Evolutionary conservation across 2,329 filamentous ascomycete species (phyloP), one percentile per base, ranked within the genome.

Genomic region (Leptodontidium sp.): DNA sequence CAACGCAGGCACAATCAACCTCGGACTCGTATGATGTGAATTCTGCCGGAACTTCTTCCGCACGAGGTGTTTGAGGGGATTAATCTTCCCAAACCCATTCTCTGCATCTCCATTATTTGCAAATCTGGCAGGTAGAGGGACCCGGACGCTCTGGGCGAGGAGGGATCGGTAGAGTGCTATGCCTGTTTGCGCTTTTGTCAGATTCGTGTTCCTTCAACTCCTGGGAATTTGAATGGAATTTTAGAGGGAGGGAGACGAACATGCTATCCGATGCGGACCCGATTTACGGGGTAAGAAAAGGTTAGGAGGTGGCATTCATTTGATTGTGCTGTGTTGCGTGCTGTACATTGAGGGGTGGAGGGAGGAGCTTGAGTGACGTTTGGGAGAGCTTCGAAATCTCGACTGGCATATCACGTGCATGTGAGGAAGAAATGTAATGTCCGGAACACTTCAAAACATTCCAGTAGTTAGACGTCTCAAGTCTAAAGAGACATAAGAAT

Each of bases 151-250:
- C 79, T 88, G 85, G 70, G 84, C 84, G 64, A 93, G 81, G 66
- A 95, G 86, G 45, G 91, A 88, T 71, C 90, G 86, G 81, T 91
- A 94, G 61, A 95, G 87, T 62, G 91, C 90, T 71, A 92, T 85
- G 77, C 88, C 90, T 90, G 52, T 64, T 52, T 32, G 5, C 5
- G 5, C 7, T 38, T 62, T 64, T 64, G 57, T 59, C 14, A 59
- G 57, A 29, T 17, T 11, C n/a, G 9, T 7, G 21, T 26, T 15
- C 21, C 14, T 45, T 26, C 3, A 45, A 26, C 4, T 26, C 15
- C 26, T 9, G 9, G 14, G 17, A 8, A 58, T 58, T 26, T 14
- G 38, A 24, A 21, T 24, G 26, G 4, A 49, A 29, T 4, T 14
- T 12, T 47, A 17, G 6, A 40, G 14, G 17, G 38, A 55, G 17